These are phyloP conservation scores for Linanthus parryae DNA, from an alignment of 148 eudicot genomes.

Conservation along the genomic window DNA sequence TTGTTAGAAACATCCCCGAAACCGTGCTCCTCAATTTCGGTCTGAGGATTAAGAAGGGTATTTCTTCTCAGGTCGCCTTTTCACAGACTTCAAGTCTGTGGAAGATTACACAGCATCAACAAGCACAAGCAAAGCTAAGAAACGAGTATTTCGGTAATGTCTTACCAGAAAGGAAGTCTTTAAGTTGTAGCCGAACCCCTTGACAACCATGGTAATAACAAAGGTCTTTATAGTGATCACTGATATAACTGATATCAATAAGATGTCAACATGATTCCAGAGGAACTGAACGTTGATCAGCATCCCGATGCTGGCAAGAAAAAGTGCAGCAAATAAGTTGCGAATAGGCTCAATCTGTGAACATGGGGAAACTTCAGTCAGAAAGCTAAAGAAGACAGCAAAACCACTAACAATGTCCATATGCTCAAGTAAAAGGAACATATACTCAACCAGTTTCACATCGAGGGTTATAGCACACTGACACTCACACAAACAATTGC, in stretches of 20 bases:
- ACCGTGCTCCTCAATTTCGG: too few relatives aligned
- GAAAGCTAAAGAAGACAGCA: too few relatives aligned
- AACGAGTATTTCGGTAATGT: not conserved
- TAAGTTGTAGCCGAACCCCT: slow-evolving; percentile 85
- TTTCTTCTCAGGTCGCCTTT: not conserved
- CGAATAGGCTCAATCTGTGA: slow-evolving; percentile 90
- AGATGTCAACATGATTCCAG: slow-evolving; percentile 96
- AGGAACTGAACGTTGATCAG: slow-evolving; percentile 97
- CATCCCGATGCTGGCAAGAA: slow-evolving; percentile 99
- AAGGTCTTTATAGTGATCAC: slow-evolving; percentile 77
- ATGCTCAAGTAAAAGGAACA: too few relatives aligned
- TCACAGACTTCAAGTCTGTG: not conserved
- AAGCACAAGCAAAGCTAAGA: not conserved
- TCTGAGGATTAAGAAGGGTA: too few relatives aligned
- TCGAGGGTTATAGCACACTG: too few relatives aligned
- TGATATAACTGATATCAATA: slow-evolving; percentile 83
- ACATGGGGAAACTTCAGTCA: too few relatives aligned
- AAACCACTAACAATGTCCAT: too few relatives aligned
- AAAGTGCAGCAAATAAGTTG: slow-evolving; percentile 98
- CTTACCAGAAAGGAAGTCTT: slow-evolving; percentile 89
- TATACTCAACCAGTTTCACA: too few relatives aligned
- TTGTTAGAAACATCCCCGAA: too few relatives aligned
- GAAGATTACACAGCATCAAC: not conserved
- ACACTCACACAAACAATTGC: too few relatives aligned
- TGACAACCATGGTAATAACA: slow-evolving; percentile 68